Conservation (phyloP, 1,139 yeast genomes). For the Candida tropicalis region DNA sequence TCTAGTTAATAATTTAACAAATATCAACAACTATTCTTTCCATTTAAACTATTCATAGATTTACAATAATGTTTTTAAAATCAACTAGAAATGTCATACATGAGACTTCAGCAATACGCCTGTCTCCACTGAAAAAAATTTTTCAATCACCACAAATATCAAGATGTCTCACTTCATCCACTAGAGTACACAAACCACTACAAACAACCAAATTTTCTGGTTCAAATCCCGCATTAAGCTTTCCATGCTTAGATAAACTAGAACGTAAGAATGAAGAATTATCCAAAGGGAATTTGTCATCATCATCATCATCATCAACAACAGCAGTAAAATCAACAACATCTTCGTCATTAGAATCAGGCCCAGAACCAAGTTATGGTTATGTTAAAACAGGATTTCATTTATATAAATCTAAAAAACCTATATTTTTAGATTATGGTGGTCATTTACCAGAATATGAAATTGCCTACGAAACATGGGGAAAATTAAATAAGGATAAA, state of each 20-base stretch:
- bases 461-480: constrained; percentile 90
- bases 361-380: constrained; percentile 87
- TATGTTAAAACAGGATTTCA: constrained; percentile 71
- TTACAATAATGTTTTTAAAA: constrained; percentile 1
- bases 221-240: constrained; percentile 68
- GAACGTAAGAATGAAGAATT: constrained; percentile 60
- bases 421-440: constrained; percentile 79
- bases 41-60: not conserved
- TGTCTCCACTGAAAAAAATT: not conserved
- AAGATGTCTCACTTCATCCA: constrained; percentile 1
- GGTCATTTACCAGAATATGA: constrained; percentile 74
- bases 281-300: constrained; percentile 23
- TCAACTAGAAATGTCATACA: constrained; percentile 1
- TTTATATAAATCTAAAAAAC: constrained; percentile 53
- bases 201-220: constrained; percentile 16
- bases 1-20: not conserved
- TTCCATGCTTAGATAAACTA: constrained; percentile 83
- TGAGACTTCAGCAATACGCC: not conserved
- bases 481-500: constrained; percentile 52
- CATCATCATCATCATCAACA: constrained; percentile 36
- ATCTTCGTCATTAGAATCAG: constrained; percentile 49
- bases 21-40: too few species aligned
- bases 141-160: not conserved
- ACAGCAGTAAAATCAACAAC: too few species aligned
- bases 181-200: constrained; percentile 10